These are phyloP conservation scores for Colletotrichum tofieldiae DNA, from an alignment of 2,329 filamentous ascomycete genomes.

Conservation along the genomic window DNA sequence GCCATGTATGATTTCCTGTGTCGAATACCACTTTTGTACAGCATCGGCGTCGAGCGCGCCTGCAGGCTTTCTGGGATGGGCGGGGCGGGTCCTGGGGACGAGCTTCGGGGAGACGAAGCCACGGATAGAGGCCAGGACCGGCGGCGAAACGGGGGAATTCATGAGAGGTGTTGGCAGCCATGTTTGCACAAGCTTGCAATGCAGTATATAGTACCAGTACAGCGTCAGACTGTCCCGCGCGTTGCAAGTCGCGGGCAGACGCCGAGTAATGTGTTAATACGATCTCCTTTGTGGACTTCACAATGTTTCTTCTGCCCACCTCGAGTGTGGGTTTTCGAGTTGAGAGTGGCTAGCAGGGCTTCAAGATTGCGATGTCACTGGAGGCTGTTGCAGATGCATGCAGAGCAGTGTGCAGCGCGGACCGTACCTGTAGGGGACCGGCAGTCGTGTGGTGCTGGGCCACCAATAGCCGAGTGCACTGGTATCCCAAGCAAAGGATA, in stretches of 20 bases:
- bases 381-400: background rate
- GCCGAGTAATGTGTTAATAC: slow-evolving; percentile 41
- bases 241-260: background rate
- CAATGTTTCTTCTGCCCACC: too few species aligned
- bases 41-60: slow-evolving; percentile 30
- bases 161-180: background rate
- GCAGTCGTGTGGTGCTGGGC: background rate
- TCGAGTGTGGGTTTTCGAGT: too few species aligned
- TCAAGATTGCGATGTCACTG: background rate
- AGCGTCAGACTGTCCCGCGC: slow-evolving; percentile 1
- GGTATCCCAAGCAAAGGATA: background rate
- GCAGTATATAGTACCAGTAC: slow-evolving; percentile 26
- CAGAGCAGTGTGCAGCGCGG: background rate
- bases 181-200: slow-evolving; percentile 10
- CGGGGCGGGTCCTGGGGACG: slow-evolving; percentile 1
- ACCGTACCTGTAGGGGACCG: background rate
- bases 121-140: slow-evolving; percentile 7
- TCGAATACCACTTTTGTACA: slow-evolving; percentile 23
- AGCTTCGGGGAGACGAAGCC: slow-evolving; percentile 28
- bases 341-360: background rate
- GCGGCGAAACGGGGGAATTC: slow-evolving; percentile 3
- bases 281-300: slow-evolving; percentile 37
- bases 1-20: slow-evolving; percentile 23
- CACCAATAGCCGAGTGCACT: background rate
- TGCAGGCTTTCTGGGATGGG: slow-evolving; percentile 6